A percentile compares a stretch with the other conserved stretches of the same genome.
These are phyloP conservation scores for Phlyctochytrium bullatum DNA, from an alignment of 192 early-diverging fungal species.

Conservation along the genomic window DNA sequence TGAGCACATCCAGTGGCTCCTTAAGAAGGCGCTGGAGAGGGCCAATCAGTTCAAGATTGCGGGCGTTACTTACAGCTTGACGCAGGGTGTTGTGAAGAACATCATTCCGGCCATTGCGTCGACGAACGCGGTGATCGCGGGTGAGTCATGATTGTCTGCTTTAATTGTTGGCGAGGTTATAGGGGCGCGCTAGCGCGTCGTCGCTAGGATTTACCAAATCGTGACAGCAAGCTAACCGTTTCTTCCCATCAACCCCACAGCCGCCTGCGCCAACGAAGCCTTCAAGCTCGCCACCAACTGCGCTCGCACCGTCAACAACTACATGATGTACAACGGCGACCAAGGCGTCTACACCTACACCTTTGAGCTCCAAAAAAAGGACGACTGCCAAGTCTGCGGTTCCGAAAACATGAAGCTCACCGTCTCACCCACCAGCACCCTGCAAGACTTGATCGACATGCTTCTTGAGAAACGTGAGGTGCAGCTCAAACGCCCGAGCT, in stretches of 20 bases:
- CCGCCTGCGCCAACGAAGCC: slow-evolving; percentile 91
- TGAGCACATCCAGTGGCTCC: slow-evolving; percentile 51
- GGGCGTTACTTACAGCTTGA: slow-evolving; percentile 85
- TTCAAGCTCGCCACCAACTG: slow-evolving; percentile 85
- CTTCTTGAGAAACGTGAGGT: slow-evolving; percentile 71
- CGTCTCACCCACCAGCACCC: slow-evolving; percentile 50
- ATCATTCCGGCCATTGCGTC: slow-evolving; percentile 99
- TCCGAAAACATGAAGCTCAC: slow-evolving; percentile 48
- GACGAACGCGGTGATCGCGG: slow-evolving; percentile 94
- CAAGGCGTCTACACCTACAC: slow-evolving; percentile 87
- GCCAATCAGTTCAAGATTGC: slow-evolving; percentile 81
- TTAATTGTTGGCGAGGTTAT: slow-evolving; percentile 58
- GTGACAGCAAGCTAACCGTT: background rate
- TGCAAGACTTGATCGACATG: slow-evolving; percentile 81
- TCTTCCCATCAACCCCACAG: slow-evolving; percentile 36
- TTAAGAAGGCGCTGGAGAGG: slow-evolving; percentile 78
- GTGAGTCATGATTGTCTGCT: slow-evolving; percentile 46
- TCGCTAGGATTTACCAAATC: slow-evolving; percentile 1
- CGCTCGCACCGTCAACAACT: slow-evolving; percentile 82
- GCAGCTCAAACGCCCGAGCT: slow-evolving; percentile 86
- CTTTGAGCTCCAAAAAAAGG: slow-evolving; percentile 77
- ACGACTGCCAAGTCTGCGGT: slow-evolving; percentile 92
- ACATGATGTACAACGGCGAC: slow-evolving; percentile 96
- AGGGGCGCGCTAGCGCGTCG: background rate
- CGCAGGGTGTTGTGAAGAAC: slow-evolving; percentile 97